Base-by-base conservation (phyloP, 2,329 filamentous ascomycete genomes). In the Coleophoma eucalyptorum region DNA sequence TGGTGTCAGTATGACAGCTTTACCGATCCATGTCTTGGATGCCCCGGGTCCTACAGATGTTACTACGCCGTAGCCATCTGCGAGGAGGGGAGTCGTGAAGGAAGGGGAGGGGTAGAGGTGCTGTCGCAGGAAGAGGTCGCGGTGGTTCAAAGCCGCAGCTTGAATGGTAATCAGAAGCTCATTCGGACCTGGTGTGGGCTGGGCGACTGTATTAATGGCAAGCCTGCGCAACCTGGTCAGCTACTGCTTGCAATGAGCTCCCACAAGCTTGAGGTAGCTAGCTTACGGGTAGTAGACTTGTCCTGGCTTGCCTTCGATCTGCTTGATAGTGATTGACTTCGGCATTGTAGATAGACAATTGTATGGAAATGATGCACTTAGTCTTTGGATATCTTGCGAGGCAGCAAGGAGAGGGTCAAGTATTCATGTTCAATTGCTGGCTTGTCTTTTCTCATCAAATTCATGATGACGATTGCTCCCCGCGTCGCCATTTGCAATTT, bases 61-160 rank as follows among this genome's bases (percentile, higher is more conserved):
- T 4, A 97, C 89, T 51, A 80, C 73, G 49, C 92, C 93, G 59
- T 80, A 85, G 57, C 90, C 93, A 66, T 97, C 93, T 53, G 91
- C 84, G 21, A 96, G 79, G 40, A 97, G 73, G 1, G 93, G 90
- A 5, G 84, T 76, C 53, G 81, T 78, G 68, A 96, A 96, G 12
- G 87, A 86, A 48, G 90, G 87, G 60, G 82, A 87, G 0, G 93
- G 93, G 74, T 97, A 97, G 38, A 96, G 83, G 65, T 92, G 87
- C 69, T 94, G 91, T 49, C 93, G 89, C 70, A 96, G 88, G 74
- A 97, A 97, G 60, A 96, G 83, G 69, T 97, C 94, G 62, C 92
- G 88, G 74, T 97, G 94, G 75, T 97, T 97, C 46, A 97, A 83
- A 13, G 93, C 87, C 1, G 86, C 89, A 47, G 91, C 89, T 34